phyloP scores from a whole-genome alignment of 768 basidiomycete species.

The Suillus bovinus region DNA sequence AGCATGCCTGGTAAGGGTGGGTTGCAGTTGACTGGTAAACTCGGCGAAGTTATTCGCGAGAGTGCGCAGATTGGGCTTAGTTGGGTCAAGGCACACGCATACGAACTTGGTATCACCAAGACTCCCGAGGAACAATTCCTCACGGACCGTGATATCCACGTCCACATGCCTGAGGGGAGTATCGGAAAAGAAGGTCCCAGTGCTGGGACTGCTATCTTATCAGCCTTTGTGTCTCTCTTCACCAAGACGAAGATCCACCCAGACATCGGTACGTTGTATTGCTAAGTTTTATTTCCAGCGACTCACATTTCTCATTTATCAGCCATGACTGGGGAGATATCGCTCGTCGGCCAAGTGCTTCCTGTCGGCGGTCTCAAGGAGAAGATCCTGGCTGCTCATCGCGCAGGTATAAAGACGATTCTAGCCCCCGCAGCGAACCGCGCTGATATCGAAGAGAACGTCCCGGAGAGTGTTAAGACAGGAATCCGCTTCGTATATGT shows the following conservation, averaged over 20 bases:
- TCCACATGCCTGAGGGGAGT: constrained; percentile 96
- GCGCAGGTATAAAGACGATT: constrained; percentile 93
- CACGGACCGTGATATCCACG: constrained; percentile 85
- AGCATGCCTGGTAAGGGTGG: constrained; percentile 96
- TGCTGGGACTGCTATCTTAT: constrained; percentile 91
- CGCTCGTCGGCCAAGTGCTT: constrained; percentile 92
- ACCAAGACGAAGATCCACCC: constrained; percentile 81
- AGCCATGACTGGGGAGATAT: constrained; percentile 99
- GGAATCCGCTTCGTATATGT: constrained; percentile 96
- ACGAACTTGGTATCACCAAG: constrained; percentile 82
- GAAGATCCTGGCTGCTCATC: constrained; percentile 95
- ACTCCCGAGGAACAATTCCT: constrained; percentile 74
- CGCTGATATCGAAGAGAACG: constrained; percentile 96
- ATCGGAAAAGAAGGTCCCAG: constrained; percentile 96
- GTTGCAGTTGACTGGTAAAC: constrained; percentile 92
- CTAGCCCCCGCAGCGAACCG: constrained; percentile 85
- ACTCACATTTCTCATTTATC: not conserved
- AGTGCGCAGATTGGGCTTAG: constrained; percentile 93
- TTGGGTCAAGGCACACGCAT: constrained; percentile 92
- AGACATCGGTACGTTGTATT: constrained; percentile 71
- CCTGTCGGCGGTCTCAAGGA: constrained; percentile 96
- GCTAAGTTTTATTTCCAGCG: constrained; percentile 5
- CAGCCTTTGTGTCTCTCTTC: constrained; percentile 90
- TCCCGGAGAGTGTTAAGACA: constrained; percentile 92
- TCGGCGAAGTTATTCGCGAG: constrained; percentile 97